A percentile compares a stretch with the other conserved stretches of the same genome.
These are phyloP conservation scores for Monosporascus sp. DNA, from an alignment of 2,329 filamentous ascomycete species.

Conservation along the genomic window DNA sequence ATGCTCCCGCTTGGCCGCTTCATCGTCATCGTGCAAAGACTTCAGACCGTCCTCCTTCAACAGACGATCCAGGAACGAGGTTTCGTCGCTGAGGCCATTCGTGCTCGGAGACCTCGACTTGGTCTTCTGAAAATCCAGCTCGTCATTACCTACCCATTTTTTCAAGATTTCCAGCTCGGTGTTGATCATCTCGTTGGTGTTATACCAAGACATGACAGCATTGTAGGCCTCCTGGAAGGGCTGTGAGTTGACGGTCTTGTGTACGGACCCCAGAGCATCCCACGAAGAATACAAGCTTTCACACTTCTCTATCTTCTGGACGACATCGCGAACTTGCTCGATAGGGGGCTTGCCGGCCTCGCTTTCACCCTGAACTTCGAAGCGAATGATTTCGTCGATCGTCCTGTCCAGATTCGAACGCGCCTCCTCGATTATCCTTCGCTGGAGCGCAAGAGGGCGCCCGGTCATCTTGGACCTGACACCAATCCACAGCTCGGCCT, in stretches of 20 bases:
- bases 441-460: constrained; percentile 76
- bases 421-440: constrained; percentile 81
- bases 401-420: constrained; percentile 66
- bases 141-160: constrained; percentile 94
- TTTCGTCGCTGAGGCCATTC: constrained; percentile 77
- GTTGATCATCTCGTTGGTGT: constrained; percentile 93
- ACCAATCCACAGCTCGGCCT: constrained; percentile 81
- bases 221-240: constrained; percentile 80
- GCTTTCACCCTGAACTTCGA: constrained; percentile 88
- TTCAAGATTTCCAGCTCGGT: constrained; percentile 87
- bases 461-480: constrained; percentile 80
- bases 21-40: constrained; percentile 73
- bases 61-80: constrained; percentile 88
- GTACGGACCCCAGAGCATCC: constrained; percentile 65
- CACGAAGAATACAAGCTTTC: constrained; percentile 82
- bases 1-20: constrained; percentile 27
- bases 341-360: constrained; percentile 84
- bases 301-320: constrained; percentile 84
- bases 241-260: constrained; percentile 70
- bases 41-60: constrained; percentile 94
- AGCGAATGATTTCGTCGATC: constrained; percentile 85
- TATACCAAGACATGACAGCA: constrained; percentile 91
- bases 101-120: constrained; percentile 63
- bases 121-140: constrained; percentile 81
- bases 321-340: constrained; percentile 84